These are phyloP conservation scores for Pichia sp. DNA, from an alignment of 1,139 yeast species.

Conservation along the genomic window DNA sequence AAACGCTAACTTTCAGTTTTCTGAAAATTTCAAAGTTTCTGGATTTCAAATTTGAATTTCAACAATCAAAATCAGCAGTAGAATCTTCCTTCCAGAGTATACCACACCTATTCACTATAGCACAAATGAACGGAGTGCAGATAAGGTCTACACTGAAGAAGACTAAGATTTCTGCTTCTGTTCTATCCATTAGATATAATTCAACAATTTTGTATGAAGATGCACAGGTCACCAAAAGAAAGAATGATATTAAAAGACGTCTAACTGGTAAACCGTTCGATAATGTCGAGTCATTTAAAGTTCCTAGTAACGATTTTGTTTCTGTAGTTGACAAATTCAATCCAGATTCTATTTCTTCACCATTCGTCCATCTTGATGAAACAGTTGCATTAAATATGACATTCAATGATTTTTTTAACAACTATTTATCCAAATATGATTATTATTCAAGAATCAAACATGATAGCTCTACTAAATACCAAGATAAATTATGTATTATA, in stretches of 20 bases:
- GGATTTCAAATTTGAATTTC: neutral
- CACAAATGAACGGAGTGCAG: neutral
- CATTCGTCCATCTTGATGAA: slow-evolving; percentile 9
- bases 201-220: neutral
- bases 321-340: neutral
- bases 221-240: neutral
- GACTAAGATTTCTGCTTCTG: neutral
- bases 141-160: neutral
- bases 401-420: neutral
- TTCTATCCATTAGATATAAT: neutral
- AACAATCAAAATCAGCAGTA: neutral
- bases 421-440: slow-evolving; percentile 6
- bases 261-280: slow-evolving; percentile 12
- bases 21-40: neutral
- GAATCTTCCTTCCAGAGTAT: no score
- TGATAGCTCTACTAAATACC: slow-evolving; percentile 1
- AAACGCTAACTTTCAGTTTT: neutral
- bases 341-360: slow-evolving; percentile 8
- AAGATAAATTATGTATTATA: slow-evolving; percentile 3
- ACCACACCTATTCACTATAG: neutral
- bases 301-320: neutral
- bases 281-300: neutral
- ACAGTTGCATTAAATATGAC: slow-evolving; percentile 5
- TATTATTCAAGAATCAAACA: slow-evolving; percentile 3
- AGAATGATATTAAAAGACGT: neutral